phyloP scores from a whole-genome alignment of 2,329 filamentous ascomycete genomes.

The Elsinoe batatas region DNA sequence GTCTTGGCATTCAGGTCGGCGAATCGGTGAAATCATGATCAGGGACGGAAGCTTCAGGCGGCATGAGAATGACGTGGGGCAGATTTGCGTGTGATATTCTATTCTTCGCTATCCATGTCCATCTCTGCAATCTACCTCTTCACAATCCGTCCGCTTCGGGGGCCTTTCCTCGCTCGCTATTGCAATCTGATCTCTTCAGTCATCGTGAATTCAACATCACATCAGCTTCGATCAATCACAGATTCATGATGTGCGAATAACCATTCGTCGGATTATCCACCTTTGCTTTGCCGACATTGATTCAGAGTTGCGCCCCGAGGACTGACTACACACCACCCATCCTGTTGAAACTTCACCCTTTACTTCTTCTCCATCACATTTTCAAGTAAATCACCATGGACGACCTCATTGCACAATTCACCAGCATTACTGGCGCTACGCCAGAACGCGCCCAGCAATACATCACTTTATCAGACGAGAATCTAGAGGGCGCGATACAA shows the following conservation, averaged over 20 bases:
- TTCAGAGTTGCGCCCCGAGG: not conserved
- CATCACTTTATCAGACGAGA: conserved; percentile 71
- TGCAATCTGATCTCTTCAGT: too few species aligned
- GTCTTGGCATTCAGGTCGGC: not conserved
- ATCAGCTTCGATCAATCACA: not conserved
- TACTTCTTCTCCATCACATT: not conserved
- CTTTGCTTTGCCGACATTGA: not conserved
- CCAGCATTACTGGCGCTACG: conserved; percentile 66
- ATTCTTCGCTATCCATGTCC: conserved; percentile 1
- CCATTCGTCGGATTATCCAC: not conserved
- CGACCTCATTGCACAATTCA: conserved; percentile 63
- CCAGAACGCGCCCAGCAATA: conserved; percentile 70
- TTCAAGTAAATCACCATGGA: conserved; percentile 29
- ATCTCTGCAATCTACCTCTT: not conserved
- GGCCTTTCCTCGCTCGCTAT: too few species aligned
- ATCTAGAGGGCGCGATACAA: conserved; percentile 76
- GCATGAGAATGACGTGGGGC: conserved; percentile 7
- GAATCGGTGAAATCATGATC: conserved; percentile 1
- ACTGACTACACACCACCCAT: not conserved
- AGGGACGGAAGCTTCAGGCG: conserved; percentile 3
- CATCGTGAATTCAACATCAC: not conserved
- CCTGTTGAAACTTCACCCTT: not conserved
- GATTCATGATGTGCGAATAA: not conserved
- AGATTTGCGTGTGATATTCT: conserved; percentile 3
- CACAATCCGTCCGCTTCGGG: not conserved